Evolutionary conservation across 2,329 filamentous ascomycete genomes (phyloP), one percentile per base, ranked within the genome.

Genomic region (Ophiostoma pallidulum): DNA sequence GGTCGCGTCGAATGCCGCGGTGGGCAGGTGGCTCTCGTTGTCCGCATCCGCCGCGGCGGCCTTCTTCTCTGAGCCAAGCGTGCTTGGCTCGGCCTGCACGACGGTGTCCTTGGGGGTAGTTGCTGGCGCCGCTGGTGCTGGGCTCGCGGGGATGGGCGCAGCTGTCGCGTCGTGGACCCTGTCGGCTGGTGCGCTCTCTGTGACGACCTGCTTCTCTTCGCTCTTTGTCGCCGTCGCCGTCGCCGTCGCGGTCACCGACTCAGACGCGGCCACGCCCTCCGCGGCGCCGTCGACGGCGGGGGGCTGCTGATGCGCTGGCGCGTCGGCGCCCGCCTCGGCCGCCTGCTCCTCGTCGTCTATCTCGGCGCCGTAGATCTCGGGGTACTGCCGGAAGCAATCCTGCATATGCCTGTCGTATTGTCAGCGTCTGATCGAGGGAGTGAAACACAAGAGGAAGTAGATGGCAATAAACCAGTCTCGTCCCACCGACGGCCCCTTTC

Each of bases 371-470:
- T 98, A 98, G 51, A 96, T 75, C 37, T 97, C 92, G 18, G 92
- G 92, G 65, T 96, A 86, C 63, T 82, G 71, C 58, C 89, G 80
- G 77, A 98, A 98, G 73, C 92, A 98, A 60, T 91, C 84, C 71
- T 97, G 92, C 92, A 98, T 98, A 59, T 76, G 81, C 75, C 90
- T 95, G 57, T 59, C 49, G 19, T 46, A n/a, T 12, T 24, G 54
- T 56, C 50, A 59, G 53, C 20, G 19, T 8, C n/a, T 6, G 5
- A 5, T 4, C 5, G 3, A 22, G 3, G 18, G 5, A 36, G 19
- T 22, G n/a, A n/a, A n/a, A n/a, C n/a, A n/a, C n/a, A n/a, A n/a
- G n/a, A n/a, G n/a, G n/a, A n/a, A n/a, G n/a, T n/a, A n/a, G n/a
- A n/a, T n/a, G n/a, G n/a, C n/a, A n/a, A n/a, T n/a, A n/a, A n/a